Percentiles rank a stretch among this genome's conserved stretches.
Conservation (phyloP, 2,329 filamentous ascomycete species). For the Cyphellophora attinorum region DNA sequence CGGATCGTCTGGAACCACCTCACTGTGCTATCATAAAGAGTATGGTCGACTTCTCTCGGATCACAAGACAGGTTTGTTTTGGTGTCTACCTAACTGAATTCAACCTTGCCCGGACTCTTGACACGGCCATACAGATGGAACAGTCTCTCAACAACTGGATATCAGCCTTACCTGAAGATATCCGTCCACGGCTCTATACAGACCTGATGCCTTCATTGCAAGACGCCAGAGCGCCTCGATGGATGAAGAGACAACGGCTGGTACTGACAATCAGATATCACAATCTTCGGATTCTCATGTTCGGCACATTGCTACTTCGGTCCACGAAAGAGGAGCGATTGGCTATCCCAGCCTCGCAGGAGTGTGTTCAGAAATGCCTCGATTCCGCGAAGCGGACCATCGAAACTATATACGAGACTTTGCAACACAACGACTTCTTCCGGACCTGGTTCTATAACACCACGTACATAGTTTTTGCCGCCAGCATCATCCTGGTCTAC, state of each 20-base stretch:
- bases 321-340: slow-evolving; percentile 1
- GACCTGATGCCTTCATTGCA: background rate
- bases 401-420: background rate
- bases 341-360: background rate
- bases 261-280: slow-evolving; percentile 1
- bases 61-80: background rate
- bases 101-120: background rate
- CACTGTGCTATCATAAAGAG: background rate
- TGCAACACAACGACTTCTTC: slow-evolving; percentile 1
- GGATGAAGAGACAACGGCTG: slow-evolving; percentile 1
- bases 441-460: slow-evolving; percentile 1
- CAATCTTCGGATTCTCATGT: slow-evolving; percentile 1
- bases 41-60: slow-evolving; percentile 1
- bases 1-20: background rate
- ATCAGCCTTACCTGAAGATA: background rate
- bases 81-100: background rate
- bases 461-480: background rate
- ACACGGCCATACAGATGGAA: background rate
- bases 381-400: background rate
- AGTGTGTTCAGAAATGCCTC: background rate
- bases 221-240: background rate
- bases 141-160: background rate
- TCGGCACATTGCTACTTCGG: background rate
- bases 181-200: background rate
- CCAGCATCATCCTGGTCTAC: background rate